A percentile compares a stretch with the other conserved stretches of the same genome.
These are phyloP conservation scores for Bauhinia variegata DNA, from an alignment of 306 rosid species.

Conservation along the genomic window DNA sequence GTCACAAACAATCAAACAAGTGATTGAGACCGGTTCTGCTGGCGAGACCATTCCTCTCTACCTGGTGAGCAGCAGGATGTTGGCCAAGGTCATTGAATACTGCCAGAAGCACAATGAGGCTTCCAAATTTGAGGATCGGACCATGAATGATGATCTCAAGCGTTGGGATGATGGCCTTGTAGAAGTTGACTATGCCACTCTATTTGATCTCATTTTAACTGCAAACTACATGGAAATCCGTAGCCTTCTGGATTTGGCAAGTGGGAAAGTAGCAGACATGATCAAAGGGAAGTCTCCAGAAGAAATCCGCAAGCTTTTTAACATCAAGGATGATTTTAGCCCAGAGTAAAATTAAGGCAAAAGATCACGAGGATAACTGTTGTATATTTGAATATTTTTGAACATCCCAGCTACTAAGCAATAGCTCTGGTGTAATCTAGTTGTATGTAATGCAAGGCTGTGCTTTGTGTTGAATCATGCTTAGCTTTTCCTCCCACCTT, in stretches of 20 bases:
- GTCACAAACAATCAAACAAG: constrained; percentile 57
- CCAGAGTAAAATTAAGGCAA: constrained; percentile 36
- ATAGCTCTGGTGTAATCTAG: background rate
- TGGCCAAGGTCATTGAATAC: constrained; percentile 66
- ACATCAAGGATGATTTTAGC: constrained; percentile 56
- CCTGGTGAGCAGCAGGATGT: constrained; percentile 50
- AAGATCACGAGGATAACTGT: constrained; percentile 55
- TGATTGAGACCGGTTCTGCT: constrained; percentile 47
- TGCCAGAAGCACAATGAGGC: constrained; percentile 55
- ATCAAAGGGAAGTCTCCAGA: constrained; percentile 58
- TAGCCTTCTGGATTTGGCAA: constrained; percentile 46
- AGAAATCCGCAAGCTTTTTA: constrained; percentile 54
- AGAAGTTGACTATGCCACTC: constrained; percentile 54
- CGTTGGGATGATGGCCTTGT: constrained; percentile 57
- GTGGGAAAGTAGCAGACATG: constrained; percentile 49
- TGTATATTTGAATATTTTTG: constrained; percentile 52
- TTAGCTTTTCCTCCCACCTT: no score
- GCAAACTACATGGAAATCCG: constrained; percentile 63
- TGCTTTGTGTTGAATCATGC: background rate
- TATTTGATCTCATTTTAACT: constrained; percentile 57
- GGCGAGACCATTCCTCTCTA: constrained; percentile 53
- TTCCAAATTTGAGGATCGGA: constrained; percentile 12
- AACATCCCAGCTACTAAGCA: background rate
- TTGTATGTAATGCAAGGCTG: background rate
- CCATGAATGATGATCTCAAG: constrained; percentile 43